phyloP scores from a whole-genome alignment of 495 filamentous ascomycete genomes.

The Rostrohypoxylon terebratum region DNA sequence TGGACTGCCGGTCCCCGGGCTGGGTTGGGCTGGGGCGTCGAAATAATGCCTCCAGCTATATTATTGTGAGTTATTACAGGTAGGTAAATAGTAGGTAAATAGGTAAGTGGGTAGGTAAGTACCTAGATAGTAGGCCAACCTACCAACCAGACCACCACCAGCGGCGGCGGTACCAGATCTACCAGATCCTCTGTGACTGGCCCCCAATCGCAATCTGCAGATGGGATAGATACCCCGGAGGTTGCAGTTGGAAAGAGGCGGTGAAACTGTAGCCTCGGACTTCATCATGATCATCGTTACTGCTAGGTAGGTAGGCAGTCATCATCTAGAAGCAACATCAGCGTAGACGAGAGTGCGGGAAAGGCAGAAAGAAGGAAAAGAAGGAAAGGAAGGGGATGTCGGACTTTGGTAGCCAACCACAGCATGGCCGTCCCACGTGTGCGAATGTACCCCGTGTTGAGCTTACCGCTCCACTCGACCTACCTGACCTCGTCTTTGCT shows the following conservation, averaged over 20 bases:
- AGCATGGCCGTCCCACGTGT: slow-evolving; percentile 35
- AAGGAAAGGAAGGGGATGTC: not conserved
- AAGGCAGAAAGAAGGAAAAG: not conserved
- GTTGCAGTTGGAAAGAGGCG: slow-evolving; percentile 7
- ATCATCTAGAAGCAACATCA: no score
- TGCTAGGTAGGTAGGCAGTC: not conserved
- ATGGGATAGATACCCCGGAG: not conserved
- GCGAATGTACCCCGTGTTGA: slow-evolving; percentile 3
- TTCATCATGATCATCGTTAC: not conserved
- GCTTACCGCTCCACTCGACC: not conserved
- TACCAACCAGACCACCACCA: not conserved
- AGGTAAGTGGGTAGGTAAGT: no score
- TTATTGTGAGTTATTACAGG: not conserved
- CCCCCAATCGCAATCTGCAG: slow-evolving; percentile 4
- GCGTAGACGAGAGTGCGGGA: no score
- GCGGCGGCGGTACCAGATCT: slow-evolving; percentile 20
- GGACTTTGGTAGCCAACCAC: slow-evolving; percentile 32
- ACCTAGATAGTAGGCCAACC: not conserved
- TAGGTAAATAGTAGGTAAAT: no score
- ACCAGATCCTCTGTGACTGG: slow-evolving; percentile 9
- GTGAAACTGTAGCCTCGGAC: slow-evolving; percentile 36
- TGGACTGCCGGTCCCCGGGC: not conserved
- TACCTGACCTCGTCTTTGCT: not conserved
- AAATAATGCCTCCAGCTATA: slow-evolving; percentile 13
- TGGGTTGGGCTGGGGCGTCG: not conserved